Evolutionary conservation across 2,329 filamentous ascomycete genomes (phyloP).

Genomic region (Fusarium metavorans): DNA sequence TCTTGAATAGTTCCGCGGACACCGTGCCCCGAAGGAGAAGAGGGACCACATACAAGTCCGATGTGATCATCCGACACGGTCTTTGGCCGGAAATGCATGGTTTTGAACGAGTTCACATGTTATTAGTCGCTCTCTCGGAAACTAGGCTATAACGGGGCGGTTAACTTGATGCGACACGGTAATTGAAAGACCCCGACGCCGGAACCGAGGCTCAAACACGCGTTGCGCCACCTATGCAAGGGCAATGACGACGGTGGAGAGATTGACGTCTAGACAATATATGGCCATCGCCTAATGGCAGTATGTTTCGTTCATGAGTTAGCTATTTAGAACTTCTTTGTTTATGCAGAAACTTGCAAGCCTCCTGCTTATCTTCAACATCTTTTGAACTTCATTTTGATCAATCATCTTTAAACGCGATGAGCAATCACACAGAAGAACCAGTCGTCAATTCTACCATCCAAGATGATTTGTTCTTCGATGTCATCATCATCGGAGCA

Average conservation of each 20-base stretch:
- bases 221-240: background rate
- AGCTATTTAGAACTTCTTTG: background rate
- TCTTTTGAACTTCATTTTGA: background rate
- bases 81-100: background rate
- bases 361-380: background rate
- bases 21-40: background rate
- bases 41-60: background rate
- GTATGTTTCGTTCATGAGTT: background rate
- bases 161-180: conserved; percentile 1
- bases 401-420: background rate
- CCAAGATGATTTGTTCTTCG: conserved; percentile 39
- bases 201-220: background rate
- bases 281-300: background rate
- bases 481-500: conserved; percentile 76
- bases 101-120: background rate
- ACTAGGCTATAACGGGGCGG: conserved; percentile 18
- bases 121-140: conserved; percentile 13
- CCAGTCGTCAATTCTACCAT: background rate
- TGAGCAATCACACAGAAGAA: conserved; percentile 18
- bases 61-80: background rate
- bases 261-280: background rate
- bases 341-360: background rate
- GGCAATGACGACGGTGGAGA: background rate
- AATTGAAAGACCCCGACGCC: background rate
- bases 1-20: conserved; percentile 8